Evolutionary conservation across 2,329 filamentous ascomycete genomes (phyloP).

Genomic region (Monosporascus cannonballus): DNA sequence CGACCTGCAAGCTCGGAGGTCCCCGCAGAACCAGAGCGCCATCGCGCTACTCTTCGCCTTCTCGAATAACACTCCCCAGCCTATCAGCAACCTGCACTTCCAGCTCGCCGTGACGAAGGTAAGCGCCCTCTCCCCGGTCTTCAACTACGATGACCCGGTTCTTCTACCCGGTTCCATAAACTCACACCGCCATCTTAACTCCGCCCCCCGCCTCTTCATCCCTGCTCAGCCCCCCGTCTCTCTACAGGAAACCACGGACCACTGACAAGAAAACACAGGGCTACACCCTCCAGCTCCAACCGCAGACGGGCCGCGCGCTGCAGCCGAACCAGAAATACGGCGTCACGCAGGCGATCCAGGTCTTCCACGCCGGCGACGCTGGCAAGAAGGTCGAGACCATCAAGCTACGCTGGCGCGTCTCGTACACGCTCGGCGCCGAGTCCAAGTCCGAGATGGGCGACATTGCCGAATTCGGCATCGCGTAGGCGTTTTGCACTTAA

Average conservation of each 20-base stretch:
- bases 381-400: constrained; percentile 66
- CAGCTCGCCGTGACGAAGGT: constrained; percentile 93
- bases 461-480: constrained; percentile 71
- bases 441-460: constrained; percentile 76
- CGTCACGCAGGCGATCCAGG: constrained; percentile 73
- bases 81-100: constrained; percentile 76
- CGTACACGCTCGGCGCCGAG: constrained; percentile 65
- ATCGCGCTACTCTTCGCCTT: constrained; percentile 74
- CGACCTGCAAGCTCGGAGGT: constrained; percentile 63
- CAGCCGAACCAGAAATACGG: constrained; percentile 66
- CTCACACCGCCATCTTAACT: background rate
- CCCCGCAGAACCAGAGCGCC: constrained; percentile 43
- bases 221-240: constrained; percentile 2
- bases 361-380: constrained; percentile 66
- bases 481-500: constrained; percentile 32
- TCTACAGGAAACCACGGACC: background rate
- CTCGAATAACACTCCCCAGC: constrained; percentile 69
- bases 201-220: constrained; percentile 1
- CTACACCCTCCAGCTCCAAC: constrained; percentile 73
- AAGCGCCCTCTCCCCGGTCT: constrained; percentile 14
- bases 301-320: constrained; percentile 75
- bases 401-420: constrained; percentile 84
- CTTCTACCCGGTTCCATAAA: background rate
- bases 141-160: background rate
- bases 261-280: constrained; percentile 45